Evolutionary conservation across 2,329 filamentous ascomycete species (phyloP).

Genomic region (Fusarium staphyleae): DNA sequence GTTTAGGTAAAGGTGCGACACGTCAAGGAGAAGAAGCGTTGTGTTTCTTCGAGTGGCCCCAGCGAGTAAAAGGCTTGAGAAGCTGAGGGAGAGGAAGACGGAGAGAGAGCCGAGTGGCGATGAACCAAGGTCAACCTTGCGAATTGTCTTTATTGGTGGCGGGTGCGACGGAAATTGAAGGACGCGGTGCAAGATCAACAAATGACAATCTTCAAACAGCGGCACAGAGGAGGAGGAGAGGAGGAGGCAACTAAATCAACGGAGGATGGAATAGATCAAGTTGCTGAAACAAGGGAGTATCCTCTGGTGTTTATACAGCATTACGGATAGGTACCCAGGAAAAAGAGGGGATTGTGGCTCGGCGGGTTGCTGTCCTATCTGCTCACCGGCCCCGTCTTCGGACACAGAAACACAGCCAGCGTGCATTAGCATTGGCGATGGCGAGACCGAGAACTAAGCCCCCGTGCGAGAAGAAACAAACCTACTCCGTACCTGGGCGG

Average conservation of each 20-base stretch:
- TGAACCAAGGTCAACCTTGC: slow-evolving; percentile 35
- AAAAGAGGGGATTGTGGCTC: slow-evolving; percentile 8
- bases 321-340: neutral
- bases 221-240: too few species aligned
- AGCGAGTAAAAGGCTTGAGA: slow-evolving; percentile 21
- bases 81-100: neutral
- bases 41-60: slow-evolving; percentile 20
- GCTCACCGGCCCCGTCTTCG: neutral
- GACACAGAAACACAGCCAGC: too few species aligned
- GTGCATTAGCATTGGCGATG: slow-evolving; percentile 26
- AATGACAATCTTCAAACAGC: slow-evolving; percentile 16
- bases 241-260: neutral
- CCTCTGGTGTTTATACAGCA: slow-evolving; percentile 26
- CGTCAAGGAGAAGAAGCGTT: slow-evolving; percentile 29
- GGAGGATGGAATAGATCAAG: neutral
- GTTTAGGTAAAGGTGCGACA: slow-evolving; percentile 35
- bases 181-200: slow-evolving; percentile 13
- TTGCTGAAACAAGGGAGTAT: neutral
- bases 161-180: slow-evolving; percentile 27
- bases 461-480: neutral
- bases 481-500: too few species aligned
- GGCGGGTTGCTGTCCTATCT: neutral
- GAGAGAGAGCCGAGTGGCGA: slow-evolving; percentile 32
- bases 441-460: slow-evolving; percentile 16
- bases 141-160: slow-evolving; percentile 26